Conservation (phyloP, 1,284 basidiomycete species). For the Leccinum holopus region DNA sequence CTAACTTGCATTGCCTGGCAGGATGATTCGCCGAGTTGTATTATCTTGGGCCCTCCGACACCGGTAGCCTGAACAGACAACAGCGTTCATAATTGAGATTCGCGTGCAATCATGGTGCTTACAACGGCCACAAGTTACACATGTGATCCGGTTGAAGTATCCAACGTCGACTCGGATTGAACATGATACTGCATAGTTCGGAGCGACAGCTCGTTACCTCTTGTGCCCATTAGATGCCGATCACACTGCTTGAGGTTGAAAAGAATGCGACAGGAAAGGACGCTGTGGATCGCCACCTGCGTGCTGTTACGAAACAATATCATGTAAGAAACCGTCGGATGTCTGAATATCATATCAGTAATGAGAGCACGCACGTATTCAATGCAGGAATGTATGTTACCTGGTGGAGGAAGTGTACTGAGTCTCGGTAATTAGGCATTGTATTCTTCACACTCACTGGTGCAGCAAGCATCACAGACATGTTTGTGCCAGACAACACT, state of each 20-base stretch:
- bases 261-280: too few species aligned
- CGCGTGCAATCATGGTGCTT: background rate
- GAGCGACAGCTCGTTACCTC: background rate
- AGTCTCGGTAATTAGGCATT: background rate
- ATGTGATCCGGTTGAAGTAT: background rate
- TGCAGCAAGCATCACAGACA: background rate
- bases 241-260: background rate
- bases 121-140: background rate
- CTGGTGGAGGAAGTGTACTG: conserved; percentile 9
- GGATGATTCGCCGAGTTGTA: background rate
- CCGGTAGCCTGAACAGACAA: background rate
- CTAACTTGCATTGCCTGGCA: background rate
- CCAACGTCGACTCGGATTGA: background rate
- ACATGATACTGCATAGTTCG: background rate
- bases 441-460: background rate
- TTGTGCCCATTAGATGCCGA: background rate
- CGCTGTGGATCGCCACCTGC: background rate
- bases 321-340: background rate
- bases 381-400: conserved; percentile 20
- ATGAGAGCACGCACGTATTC: conserved; percentile 10
- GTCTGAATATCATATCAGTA: background rate
- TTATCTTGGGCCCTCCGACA: too few species aligned
- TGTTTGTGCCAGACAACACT: conserved; percentile 20
- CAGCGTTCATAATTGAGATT: background rate
- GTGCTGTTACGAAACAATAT: background rate